Percentiles rank a stretch among this genome's conserved stretches.
phyloP scores from a whole-genome alignment of 108 stramenopile species.

The Bacterosira constricta region DNA sequence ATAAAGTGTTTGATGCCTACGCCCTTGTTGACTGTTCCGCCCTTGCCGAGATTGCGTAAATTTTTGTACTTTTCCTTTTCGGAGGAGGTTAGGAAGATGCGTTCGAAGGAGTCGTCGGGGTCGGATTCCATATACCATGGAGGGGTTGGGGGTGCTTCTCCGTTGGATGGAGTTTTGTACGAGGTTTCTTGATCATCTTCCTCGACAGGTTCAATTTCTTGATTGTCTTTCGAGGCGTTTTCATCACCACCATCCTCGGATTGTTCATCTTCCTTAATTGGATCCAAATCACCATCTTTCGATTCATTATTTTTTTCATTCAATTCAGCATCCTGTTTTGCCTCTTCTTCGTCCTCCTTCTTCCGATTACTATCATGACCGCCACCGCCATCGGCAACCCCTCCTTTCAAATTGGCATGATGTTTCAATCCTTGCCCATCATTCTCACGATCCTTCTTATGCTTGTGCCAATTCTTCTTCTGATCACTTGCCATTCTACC shows the following conservation, averaged over 20 bases:
- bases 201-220: not conserved
- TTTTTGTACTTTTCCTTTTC: slow-evolving; percentile 10
- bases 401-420: no score
- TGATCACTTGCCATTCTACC: not conserved
- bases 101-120: slow-evolving; percentile 53
- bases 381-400: no score
- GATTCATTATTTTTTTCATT: not conserved
- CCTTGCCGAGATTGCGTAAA: slow-evolving; percentile 28
- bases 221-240: not conserved
- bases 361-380: not conserved
- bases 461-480: not conserved
- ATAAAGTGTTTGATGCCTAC: slow-evolving; percentile 41
- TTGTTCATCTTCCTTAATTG: not conserved
- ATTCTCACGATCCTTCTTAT: not conserved
- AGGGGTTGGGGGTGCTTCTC: slow-evolving; percentile 35
- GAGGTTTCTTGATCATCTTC: not conserved
- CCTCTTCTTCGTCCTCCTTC: not conserved
- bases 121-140: slow-evolving; percentile 40
- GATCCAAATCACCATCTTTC: not conserved
- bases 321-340: not conserved
- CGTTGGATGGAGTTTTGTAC: slow-evolving; percentile 1
- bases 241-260: not conserved
- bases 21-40: slow-evolving; percentile 30
- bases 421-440: no score
- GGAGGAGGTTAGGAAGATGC: slow-evolving; percentile 34